Percentiles rank a stretch among this genome's conserved stretches.
These are phyloP conservation scores for Triticum dicoccoides DNA, from an alignment of 176 grass and related monocot species.

Conservation along the genomic window DNA sequence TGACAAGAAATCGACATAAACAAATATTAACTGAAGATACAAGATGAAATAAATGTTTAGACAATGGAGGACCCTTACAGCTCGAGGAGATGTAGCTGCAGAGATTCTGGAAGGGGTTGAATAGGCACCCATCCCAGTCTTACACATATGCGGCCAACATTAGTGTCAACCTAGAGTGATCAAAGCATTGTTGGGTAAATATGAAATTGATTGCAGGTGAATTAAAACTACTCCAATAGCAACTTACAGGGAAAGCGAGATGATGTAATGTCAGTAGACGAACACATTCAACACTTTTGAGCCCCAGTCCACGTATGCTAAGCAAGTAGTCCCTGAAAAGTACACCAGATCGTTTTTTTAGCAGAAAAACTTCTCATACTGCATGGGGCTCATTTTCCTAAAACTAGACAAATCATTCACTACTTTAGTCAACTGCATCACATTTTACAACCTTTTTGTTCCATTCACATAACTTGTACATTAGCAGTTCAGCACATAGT, in stretches of 20 bases:
- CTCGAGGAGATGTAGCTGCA: conserved; percentile 94
- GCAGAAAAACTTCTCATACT: conserved; percentile 31
- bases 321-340: conserved; percentile 89
- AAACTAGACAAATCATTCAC: background rate
- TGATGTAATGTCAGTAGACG: conserved; percentile 92
- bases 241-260: conserved; percentile 93
- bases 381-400: background rate
- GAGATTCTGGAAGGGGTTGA: conserved; percentile 86
- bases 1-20: conserved; percentile 24
- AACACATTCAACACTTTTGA: conserved; percentile 98
- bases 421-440: conserved; percentile 7
- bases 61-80: conserved; percentile 54
- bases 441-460: background rate
- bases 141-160: conserved; percentile 96
- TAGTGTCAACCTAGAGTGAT: conserved; percentile 81
- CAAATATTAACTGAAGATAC: conserved; percentile 21
- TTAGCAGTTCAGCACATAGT: background rate
- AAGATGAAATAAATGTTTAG: conserved; percentile 12
- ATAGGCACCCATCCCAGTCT: conserved; percentile 97
- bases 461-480: conserved; percentile 11
- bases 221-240: conserved; percentile 16
- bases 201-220: conserved; percentile 21
- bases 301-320: conserved; percentile 90
- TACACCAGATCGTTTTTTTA: conserved; percentile 23
- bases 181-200: conserved; percentile 37